Conservation (phyloP, 768 basidiomycete species). For the Melanogaster broomeanus region DNA sequence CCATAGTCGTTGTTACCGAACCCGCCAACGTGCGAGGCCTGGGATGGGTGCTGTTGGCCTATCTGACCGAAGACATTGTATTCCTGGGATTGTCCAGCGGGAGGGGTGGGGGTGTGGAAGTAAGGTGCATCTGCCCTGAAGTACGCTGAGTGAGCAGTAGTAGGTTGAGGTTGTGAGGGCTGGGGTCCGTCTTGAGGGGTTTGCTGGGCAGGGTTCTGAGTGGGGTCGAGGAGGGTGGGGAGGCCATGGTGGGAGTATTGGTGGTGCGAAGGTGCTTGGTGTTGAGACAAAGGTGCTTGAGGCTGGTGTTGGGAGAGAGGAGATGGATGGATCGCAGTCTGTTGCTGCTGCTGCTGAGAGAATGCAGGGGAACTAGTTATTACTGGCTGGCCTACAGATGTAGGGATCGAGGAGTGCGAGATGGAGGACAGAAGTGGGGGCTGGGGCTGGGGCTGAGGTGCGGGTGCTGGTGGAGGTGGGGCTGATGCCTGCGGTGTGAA, state of each 20-base stretch:
- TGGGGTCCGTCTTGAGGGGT: conserved; percentile 43
- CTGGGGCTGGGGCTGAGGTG: conserved; percentile 25
- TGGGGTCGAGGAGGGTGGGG: conserved; percentile 60
- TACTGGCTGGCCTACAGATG: conserved; percentile 36
- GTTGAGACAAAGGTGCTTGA: conserved; percentile 32
- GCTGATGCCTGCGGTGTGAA: conserved; percentile 7
- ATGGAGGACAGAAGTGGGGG: conserved; percentile 26
- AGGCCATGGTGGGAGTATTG: conserved; percentile 70
- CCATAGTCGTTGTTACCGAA: conserved; percentile 68
- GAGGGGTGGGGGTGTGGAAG: conserved; percentile 79
- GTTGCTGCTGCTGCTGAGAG: conserved; percentile 34
- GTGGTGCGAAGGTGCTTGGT: conserved; percentile 37
- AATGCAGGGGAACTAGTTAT: conserved; percentile 25
- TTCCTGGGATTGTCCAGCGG: conserved; percentile 62
- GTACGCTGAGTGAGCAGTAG: conserved; percentile 63
- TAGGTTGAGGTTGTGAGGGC: conserved; percentile 43
- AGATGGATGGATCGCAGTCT: conserved; percentile 30
- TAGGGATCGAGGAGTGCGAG: conserved; percentile 34
- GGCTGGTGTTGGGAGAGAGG: conserved; percentile 33
- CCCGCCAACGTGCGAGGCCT: conserved; percentile 48
- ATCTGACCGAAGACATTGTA: conserved; percentile 70
- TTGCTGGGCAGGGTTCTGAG: conserved; percentile 44
- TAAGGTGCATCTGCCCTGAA: conserved; percentile 72
- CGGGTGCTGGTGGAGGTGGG: conserved; percentile 8
- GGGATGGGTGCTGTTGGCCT: conserved; percentile 53